These are phyloP conservation scores for Epichloe gansuensis DNA, from an alignment of 2,329 filamentous ascomycete genomes.

Conservation along the genomic window DNA sequence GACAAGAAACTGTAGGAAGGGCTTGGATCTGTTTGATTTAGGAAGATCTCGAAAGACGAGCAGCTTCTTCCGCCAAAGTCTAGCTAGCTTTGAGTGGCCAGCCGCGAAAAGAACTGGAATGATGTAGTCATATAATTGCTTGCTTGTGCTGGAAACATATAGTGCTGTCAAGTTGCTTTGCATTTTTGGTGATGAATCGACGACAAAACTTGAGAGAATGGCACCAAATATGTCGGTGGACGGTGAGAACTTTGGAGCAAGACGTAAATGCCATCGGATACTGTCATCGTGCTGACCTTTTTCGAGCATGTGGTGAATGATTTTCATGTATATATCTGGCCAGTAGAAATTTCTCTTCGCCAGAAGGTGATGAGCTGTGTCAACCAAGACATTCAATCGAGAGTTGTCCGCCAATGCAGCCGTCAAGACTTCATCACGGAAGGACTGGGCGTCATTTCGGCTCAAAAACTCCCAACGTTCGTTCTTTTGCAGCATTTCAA, in stretches of 20 bases:
- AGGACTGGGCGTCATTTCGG: slow-evolving; percentile 10
- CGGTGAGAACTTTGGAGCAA: slow-evolving; percentile 31
- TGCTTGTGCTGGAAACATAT: slow-evolving; percentile 31
- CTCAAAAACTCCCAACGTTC: slow-evolving; percentile 12
- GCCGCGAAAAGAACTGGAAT: slow-evolving; percentile 37
- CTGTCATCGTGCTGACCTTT: slow-evolving; percentile 25
- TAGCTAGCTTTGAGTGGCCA: slow-evolving; percentile 32
- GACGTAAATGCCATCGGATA: slow-evolving; percentile 34
- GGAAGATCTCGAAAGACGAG: slow-evolving; percentile 30
- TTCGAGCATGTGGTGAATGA: slow-evolving; percentile 30
- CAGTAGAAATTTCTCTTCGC: slow-evolving; percentile 27
- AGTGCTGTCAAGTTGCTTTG: slow-evolving; percentile 30
- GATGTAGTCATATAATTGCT: slow-evolving; percentile 35
- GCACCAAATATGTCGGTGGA: slow-evolving; percentile 26
- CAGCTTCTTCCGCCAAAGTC: slow-evolving; percentile 33
- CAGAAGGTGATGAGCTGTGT: slow-evolving; percentile 22
- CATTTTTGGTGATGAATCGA: slow-evolving; percentile 22
- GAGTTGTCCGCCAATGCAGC: slow-evolving; percentile 15
- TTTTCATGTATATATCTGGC: slow-evolving; percentile 37
- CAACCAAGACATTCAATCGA: slow-evolving; percentile 15
- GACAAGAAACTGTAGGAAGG: slow-evolving; percentile 35
- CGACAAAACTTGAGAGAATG: slow-evolving; percentile 30
- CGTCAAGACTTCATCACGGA: slow-evolving; percentile 19
- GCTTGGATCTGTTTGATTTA: slow-evolving; percentile 24
- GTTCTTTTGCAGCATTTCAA: slow-evolving; percentile 11